Conservation (phyloP, 2,329 filamentous ascomycete species). For the Microsporum audouinii region DNA sequence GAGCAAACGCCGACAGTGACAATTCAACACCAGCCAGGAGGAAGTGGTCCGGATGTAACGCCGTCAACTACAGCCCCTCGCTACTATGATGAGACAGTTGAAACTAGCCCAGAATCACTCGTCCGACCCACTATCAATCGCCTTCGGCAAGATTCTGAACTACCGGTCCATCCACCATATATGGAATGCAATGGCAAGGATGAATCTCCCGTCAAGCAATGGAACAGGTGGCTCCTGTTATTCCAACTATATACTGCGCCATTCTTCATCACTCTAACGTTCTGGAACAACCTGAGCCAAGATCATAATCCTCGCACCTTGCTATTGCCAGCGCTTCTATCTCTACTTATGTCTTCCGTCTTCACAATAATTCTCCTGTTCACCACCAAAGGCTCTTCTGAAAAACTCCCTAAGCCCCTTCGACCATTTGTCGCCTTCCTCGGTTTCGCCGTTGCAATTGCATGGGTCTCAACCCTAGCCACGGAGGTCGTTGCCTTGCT, state of each 20-base stretch:
- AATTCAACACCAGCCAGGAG: not conserved
- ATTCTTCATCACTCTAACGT: conserved; percentile 63
- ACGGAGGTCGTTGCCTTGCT: conserved; percentile 91
- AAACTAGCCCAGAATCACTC: not conserved
- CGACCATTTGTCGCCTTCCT: conserved; percentile 73
- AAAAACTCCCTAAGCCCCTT: conserved; percentile 56
- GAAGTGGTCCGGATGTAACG: not conserved
- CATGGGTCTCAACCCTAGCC: conserved; percentile 93
- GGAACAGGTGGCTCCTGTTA: conserved; percentile 85
- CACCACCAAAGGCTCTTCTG: conserved; percentile 42
- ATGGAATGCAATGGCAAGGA: conserved; percentile 19
- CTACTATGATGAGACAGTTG: not conserved
- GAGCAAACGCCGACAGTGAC: not conserved
- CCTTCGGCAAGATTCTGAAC: conserved; percentile 27
- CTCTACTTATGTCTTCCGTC: conserved; percentile 57
- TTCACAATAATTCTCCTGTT: conserved; percentile 55
- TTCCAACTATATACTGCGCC: conserved; percentile 81
- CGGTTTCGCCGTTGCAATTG: conserved; percentile 81
- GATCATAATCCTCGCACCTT: conserved; percentile 44
- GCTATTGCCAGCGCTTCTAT: conserved; percentile 47
- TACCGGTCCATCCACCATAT: conserved; percentile 26
- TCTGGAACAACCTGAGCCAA: conserved; percentile 50
- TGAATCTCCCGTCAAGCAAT: conserved; percentile 41
- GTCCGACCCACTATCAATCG: conserved; percentile 1
- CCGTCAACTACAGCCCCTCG: not conserved